A percentile compares a stretch with the other conserved stretches of the same genome.
These are phyloP conservation scores for Pholiota conissans DNA, from an alignment of 768 basidiomycete genomes.

Conservation along the genomic window DNA sequence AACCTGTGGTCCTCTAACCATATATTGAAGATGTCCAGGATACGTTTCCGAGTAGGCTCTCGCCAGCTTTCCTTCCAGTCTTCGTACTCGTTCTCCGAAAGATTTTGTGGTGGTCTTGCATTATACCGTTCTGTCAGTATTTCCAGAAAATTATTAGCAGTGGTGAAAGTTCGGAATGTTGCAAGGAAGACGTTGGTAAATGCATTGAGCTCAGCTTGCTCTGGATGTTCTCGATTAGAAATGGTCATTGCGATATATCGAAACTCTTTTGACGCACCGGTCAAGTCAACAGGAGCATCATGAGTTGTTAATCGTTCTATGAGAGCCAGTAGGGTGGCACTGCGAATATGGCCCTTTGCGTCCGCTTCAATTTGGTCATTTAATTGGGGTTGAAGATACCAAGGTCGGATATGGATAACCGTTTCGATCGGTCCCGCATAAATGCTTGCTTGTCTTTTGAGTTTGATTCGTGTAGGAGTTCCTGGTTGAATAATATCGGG, in stretches of 20 bases:
- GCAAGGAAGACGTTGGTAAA: slow-evolving; percentile 73
- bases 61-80: slow-evolving; percentile 70
- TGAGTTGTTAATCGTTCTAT: slow-evolving; percentile 66
- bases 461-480: slow-evolving; percentile 14
- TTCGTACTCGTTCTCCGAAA: slow-evolving; percentile 51
- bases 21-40: slow-evolving; percentile 52
- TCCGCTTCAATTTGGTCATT: slow-evolving; percentile 65
- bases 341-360: slow-evolving; percentile 62
- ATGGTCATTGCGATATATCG: not conserved
- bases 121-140: slow-evolving; percentile 65
- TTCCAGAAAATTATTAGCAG: slow-evolving; percentile 67
- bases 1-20: slow-evolving; percentile 67
- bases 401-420: slow-evolving; percentile 33
- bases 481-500: slow-evolving; percentile 25
- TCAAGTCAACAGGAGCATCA: slow-evolving; percentile 39
- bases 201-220: slow-evolving; percentile 22
- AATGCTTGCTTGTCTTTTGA: slow-evolving; percentile 15
- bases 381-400: slow-evolving; percentile 62
- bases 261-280: slow-evolving; percentile 44
- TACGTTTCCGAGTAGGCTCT: slow-evolving; percentile 61
- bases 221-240: slow-evolving; percentile 14
- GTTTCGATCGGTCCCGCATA: slow-evolving; percentile 18
- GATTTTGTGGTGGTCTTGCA: slow-evolving; percentile 47
- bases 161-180: slow-evolving; percentile 82
- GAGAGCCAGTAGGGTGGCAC: slow-evolving; percentile 70